A percentile compares a stretch with the other conserved stretches of the same genome.
phyloP scores from a whole-genome alignment of 1,139 yeast genomes.

The Petasospora fabianii region DNA sequence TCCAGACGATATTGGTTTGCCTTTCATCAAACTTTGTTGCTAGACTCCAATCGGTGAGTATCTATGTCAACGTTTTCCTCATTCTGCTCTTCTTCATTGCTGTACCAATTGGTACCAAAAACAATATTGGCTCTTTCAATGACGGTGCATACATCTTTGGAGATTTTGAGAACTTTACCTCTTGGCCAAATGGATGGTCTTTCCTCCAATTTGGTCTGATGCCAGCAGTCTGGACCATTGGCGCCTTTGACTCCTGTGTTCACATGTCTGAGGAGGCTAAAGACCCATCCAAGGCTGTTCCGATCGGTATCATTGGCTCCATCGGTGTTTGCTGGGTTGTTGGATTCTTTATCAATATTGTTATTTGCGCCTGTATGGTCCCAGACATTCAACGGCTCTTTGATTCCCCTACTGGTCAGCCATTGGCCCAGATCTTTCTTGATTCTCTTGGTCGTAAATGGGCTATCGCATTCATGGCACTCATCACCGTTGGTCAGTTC shows the following conservation, averaged over 20 bases:
- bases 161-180: conserved; percentile 48
- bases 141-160: conserved; percentile 52
- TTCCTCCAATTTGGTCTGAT: conserved; percentile 33
- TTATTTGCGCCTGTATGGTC: conserved; percentile 49
- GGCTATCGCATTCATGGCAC: conserved; percentile 57
- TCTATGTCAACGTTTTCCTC: conserved; percentile 50
- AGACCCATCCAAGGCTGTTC: conserved; percentile 62
- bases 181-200: conserved; percentile 68
- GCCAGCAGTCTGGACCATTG: conserved; percentile 54
- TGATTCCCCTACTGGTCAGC: conserved; percentile 45
- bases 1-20: conserved; percentile 24
- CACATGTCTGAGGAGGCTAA: conserved; percentile 71
- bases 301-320: conserved; percentile 58
- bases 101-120: conserved; percentile 50
- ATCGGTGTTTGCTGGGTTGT: conserved; percentile 54
- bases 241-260: conserved; percentile 66
- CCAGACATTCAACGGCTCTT: conserved; percentile 44
- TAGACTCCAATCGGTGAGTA: conserved; percentile 35
- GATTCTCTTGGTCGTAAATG: conserved; percentile 62
- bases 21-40: neutral
- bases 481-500: conserved; percentile 54
- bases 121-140: conserved; percentile 22
- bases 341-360: conserved; percentile 53
- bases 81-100: conserved; percentile 58
- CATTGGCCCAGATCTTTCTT: conserved; percentile 59